phyloP scores from a whole-genome alignment of 257 asterid species.

The Vinca minor region DNA sequence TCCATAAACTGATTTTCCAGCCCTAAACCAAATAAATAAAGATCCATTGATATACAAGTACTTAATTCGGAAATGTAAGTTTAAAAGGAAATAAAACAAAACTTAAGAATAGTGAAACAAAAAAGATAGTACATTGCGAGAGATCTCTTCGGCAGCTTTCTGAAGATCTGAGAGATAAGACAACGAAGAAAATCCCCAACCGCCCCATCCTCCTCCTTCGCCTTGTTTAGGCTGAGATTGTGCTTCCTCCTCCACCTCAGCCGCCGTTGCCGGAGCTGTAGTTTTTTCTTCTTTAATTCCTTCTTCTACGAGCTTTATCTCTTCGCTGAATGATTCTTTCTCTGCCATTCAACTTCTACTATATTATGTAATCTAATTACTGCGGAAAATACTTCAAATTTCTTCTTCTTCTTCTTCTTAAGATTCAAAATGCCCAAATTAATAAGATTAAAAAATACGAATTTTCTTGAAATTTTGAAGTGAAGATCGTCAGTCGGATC shows the following conservation, averaged over 20 bases:
- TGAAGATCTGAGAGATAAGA: conserved; percentile 78
- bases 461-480: no score
- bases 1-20: background rate
- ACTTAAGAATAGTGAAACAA: background rate
- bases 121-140: conserved; percentile 55
- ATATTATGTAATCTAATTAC: background rate
- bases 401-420: no score
- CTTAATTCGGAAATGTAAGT: background rate
- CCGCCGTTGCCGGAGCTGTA: background rate
- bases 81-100: background rate
- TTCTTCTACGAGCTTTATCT: conserved; percentile 27
- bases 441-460: no score
- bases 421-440: no score
- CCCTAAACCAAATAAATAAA: background rate
- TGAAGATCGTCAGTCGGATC: no score
- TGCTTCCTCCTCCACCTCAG: conserved; percentile 18
- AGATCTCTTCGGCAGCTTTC: conserved; percentile 89
- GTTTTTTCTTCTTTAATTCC: conserved; percentile 3
- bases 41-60: background rate
- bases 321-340: conserved; percentile 33
- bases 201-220: conserved; percentile 68
- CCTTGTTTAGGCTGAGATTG: conserved; percentile 20
- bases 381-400: no score
- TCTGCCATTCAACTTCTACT: conserved; percentile 44
- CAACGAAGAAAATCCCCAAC: conserved; percentile 70